Base-by-base conservation (phyloP, 1,284 basidiomycete genomes). In the Takashimella tepidaria region DNA sequence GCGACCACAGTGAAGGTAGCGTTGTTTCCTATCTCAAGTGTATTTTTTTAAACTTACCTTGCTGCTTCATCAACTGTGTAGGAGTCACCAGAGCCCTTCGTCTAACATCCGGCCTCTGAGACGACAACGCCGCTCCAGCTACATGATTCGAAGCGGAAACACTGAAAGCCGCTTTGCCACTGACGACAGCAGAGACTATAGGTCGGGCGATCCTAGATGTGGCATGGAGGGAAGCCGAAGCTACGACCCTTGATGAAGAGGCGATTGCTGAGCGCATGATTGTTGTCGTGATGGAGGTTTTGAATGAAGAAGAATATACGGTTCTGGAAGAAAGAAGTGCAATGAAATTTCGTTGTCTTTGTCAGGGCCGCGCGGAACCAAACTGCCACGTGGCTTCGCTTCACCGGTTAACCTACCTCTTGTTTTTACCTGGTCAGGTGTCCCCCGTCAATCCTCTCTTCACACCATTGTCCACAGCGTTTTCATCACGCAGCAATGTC, bases 211-310 rank as follows among this genome's bases (percentile, higher is more conserved):
- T 16, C 24, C 23, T 19, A 27, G n/a, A n/a, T n/a, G n/a, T n/a
- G n/a, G n/a, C n/a, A n/a, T n/a, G n/a, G n/a, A n/a, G 26, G 43
- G 37, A 16, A 43, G 23, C 8, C 47, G 51, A 19, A 24, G 42
- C 44, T 5, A 49, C 55, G 10, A 49, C 22, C 20, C 64, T 57
- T 11, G 67, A 69, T 0, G 67, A 64, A 0, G 69, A 64, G 8
- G 67, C 67, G 50, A 66, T 56, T n/a, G 64, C 45, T 6, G 64
- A 57, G 41, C 63, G 58, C 54, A 68, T 58, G 26, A 49, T 47
- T 16, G 47, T 25, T 26, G 19, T 23, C 31, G 11, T n/a, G n/a
- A 41, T 31, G 40, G 40, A 19, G 21, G 19, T 19, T 40, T n/a
- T 45, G 37, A 20, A 26, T 55, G 42, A 40, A 37, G 20, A 27